These are phyloP conservation scores for Ophiorrhiza pumila DNA, from an alignment of 257 asterid genomes.

Conservation along the genomic window DNA sequence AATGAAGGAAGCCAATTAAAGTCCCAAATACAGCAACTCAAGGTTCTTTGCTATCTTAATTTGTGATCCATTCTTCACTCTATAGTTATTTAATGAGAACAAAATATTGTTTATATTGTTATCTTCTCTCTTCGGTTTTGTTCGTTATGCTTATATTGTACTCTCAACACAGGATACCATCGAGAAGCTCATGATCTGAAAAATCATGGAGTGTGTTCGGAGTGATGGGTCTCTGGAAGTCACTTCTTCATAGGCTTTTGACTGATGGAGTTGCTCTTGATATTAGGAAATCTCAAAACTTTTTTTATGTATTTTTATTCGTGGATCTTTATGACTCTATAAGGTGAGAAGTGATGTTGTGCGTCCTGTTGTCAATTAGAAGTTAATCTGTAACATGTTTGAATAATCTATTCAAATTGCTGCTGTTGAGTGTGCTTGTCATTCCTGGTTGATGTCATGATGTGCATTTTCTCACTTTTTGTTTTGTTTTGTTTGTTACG, in stretches of 20 bases:
- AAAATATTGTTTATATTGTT: not conserved
- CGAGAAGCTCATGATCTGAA: constrained; percentile 38
- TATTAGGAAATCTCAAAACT: constrained; percentile 1
- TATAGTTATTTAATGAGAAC: not conserved
- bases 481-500: too few relatives aligned
- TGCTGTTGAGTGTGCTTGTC: not conserved
- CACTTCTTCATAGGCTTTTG: constrained; percentile 34
- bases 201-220: constrained; percentile 24
- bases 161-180: constrained; percentile 31
- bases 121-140: not conserved
- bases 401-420: not conserved
- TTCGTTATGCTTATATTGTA: not conserved
- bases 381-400: not conserved
- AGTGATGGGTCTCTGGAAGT: constrained; percentile 34
- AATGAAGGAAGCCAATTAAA: constrained; percentile 88
- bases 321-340: constrained; percentile 2
- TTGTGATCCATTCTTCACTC: not conserved
- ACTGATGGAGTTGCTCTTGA: constrained; percentile 30
- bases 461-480: too few relatives aligned
- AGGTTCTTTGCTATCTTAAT: constrained; percentile 36
- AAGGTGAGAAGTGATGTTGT: not conserved
- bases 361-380: not conserved
- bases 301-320: not conserved
- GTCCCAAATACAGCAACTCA: constrained; percentile 76
- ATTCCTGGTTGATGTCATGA: too few relatives aligned